Percentiles rank a stretch among this genome's conserved stretches.
Conservation (phyloP, 257 asterid genomes). For the Nicotiana sylvestris region DNA sequence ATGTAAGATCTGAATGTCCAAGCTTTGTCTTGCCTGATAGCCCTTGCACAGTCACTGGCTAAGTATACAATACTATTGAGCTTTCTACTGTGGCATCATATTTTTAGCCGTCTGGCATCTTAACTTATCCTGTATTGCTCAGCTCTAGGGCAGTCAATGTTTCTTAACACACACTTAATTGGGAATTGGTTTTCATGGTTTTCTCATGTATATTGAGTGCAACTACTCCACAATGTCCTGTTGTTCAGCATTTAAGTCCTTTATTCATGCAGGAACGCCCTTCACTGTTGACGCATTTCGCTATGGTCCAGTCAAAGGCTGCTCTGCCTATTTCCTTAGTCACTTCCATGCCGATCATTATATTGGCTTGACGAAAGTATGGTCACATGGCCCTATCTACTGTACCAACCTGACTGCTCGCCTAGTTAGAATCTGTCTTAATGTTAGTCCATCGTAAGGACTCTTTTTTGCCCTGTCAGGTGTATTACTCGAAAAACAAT, state of each 20-base stretch:
- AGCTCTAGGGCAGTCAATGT: background rate
- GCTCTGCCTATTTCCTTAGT: slow-evolving; percentile 21
- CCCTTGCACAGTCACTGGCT: background rate
- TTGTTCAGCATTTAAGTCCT: background rate
- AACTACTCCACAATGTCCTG: background rate
- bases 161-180: background rate
- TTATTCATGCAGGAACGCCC: slow-evolving; percentile 21
- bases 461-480: background rate
- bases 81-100: background rate
- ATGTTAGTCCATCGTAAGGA: slow-evolving; percentile 20
- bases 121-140: background rate
- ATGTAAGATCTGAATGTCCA: too few relatives aligned
- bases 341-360: slow-evolving; percentile 34
- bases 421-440: slow-evolving; percentile 20
- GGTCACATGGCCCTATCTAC: slow-evolving; percentile 31
- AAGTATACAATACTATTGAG: background rate
- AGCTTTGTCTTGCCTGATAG: background rate
- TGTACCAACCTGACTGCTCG: slow-evolving; percentile 29
- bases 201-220: background rate
- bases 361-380: slow-evolving; percentile 20
- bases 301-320: slow-evolving; percentile 17
- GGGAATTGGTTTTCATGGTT: background rate
- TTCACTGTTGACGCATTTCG: slow-evolving; percentile 33
- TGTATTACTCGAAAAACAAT: background rate
- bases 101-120: background rate